phyloP scores from a whole-genome alignment of 192 early-diverging fungal species.

The Ambispora gerdemannii region DNA sequence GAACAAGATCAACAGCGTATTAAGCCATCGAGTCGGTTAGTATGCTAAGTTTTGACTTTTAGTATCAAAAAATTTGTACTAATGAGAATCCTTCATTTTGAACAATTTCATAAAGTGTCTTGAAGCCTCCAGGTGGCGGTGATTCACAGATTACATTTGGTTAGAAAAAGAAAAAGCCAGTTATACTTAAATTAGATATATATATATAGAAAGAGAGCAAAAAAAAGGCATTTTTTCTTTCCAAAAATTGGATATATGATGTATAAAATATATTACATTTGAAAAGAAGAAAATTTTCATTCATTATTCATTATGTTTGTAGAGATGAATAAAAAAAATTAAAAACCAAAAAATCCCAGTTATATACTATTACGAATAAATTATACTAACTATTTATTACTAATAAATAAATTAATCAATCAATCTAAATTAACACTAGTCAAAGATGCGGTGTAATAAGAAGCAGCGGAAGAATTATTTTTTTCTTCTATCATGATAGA shows the following conservation, averaged over 20 bases:
- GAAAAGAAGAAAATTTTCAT: too few species aligned
- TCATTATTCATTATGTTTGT: too few species aligned
- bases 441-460: not conserved
- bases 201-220: too few species aligned
- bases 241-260: too few species aligned
- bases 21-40: conserved; percentile 8
- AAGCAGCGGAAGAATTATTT: not conserved
- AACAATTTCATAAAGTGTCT: conserved; percentile 18
- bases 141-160: conserved; percentile 28
- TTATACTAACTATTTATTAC: too few species aligned
- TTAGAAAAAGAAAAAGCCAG: not conserved
- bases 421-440: not conserved
- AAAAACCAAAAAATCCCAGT: too few species aligned
- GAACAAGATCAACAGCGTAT: not conserved
- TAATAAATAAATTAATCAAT: too few species aligned
- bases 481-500: not conserved
- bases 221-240: too few species aligned
- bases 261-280: too few species aligned
- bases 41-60: not conserved
- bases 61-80: not conserved
- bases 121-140: conserved; percentile 28
- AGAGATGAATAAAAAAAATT: too few species aligned
- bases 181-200: too few species aligned
- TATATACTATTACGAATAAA: too few species aligned
- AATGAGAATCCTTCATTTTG: not conserved